Evolutionary conservation across 345 rosid species (phyloP), one percentile per base, ranked within the genome.

Genomic region (Gossypium raimondii): DNA sequence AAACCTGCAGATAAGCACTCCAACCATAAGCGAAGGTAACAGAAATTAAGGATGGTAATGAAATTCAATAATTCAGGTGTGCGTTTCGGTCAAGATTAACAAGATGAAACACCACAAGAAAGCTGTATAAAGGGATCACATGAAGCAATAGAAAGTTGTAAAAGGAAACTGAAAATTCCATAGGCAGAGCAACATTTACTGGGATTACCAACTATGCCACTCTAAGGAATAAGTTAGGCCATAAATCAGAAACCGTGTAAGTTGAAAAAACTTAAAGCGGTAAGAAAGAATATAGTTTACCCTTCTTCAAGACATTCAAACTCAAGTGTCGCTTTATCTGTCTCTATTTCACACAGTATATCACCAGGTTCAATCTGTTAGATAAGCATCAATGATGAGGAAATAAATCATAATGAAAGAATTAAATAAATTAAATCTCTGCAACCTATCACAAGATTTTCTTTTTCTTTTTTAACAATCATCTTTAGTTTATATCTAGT

Each of bases 291-390:
- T 65, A 65, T n/a, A 27, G 57, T 51, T 78, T 87, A 94, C 98
- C 98, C 98, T 75, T 92, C 98, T 81, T 94, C 98, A 78, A 92
- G 98, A 79, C 93, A 78, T 86, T 94, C 98, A 84, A 89, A 86
- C 85, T 92, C 98, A 77, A 92, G 83, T 16, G 98, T 94, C 24
- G 98, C 98, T 87, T 94, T 94, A 82, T 94, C 98, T 20, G 98
- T 94, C 92, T 94, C 98, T 80, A 94, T 91, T 76, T 94, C 97
- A 67, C 98, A 94, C 43, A 92, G 83, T 66, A 94, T 64, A 82
- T 94, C 98, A 7, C 97, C 98, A 77, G 87, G 92, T 85, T 88
- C 98, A 87, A 94, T 86, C 98, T 94, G 96, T 75, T 69, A 83
- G 78, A 82, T 72, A 52, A 63, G 72, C 76, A 9, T 70, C 78